Base-by-base conservation (phyloP, 83 land plant genomes). In the Diphasiastrum complanatum region DNA sequence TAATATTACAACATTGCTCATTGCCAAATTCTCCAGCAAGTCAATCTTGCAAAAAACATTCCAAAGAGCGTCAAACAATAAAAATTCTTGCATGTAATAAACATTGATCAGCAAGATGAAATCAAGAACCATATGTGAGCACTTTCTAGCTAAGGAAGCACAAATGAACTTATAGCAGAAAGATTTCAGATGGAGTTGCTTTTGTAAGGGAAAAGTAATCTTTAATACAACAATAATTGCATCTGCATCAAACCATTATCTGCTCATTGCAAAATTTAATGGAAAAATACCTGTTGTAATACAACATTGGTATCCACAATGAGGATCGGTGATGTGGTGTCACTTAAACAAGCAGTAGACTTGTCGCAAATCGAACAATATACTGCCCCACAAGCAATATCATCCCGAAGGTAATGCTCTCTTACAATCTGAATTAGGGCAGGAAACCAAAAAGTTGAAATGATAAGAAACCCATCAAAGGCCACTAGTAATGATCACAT, bases 291-390 rank as follows among this genome's bases (percentile, higher is more conserved):
- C 87, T 91, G 97, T 60, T 84, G 63, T 11, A 91, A 86, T 4
- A 81, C 87, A 40, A 91, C 95, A 74, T 91, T 91, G 36, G 97
- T 91, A 63, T 91, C 97, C 30, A 91, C 75, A 27, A 91, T 67
- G 37, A 91, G 74, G 28, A 91, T 66, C 4, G 70, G 57, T 27
- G 79, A 33, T 5, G 81, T 76, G 3, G 74, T 22, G 45, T 61
- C 18, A 55, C 73, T 63, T 4, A 87, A 48, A 22, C 76, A 70
- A 52, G 97, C 90, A 33, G 58, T 32, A 1, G 81, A 66, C 32
- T 69, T 53, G 49, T 82, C 81, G 69, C 97, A 91, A 2, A 60
- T 47, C 45, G 67, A 61, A 64, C 97, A 91, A 31, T 45, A 38
- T 2, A 76, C 32, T 31, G 83, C 77, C 24, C 97, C 97, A 50